These are phyloP conservation scores for Phanerodontia chrysosporium DNA, from an alignment of 768 basidiomycete species.

Conservation along the genomic window DNA sequence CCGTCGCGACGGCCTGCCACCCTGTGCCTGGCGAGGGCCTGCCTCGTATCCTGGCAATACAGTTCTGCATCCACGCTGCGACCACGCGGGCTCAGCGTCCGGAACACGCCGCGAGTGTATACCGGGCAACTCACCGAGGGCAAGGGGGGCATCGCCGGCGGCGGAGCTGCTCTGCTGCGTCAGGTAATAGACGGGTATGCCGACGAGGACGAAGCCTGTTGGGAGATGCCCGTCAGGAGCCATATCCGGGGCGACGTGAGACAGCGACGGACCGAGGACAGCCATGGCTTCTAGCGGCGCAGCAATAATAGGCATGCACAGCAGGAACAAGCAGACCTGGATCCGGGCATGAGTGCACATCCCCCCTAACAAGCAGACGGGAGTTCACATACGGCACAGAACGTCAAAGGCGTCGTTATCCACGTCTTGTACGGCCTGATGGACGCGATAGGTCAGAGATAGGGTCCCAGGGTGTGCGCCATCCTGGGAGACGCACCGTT, in stretches of 20 bases:
- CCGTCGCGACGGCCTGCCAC: constrained; percentile 76
- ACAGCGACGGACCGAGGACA: constrained; percentile 65
- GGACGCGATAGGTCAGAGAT: background rate
- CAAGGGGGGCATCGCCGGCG: constrained; percentile 31
- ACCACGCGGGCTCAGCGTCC: background rate
- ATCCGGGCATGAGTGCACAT: background rate
- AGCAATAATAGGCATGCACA: constrained; percentile 93
- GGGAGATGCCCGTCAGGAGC: background rate
- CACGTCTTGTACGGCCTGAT: constrained; percentile 86
- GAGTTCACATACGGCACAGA: constrained; percentile 66
- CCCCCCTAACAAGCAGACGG: background rate
- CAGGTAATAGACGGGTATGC: constrained; percentile 80
- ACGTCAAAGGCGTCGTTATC: constrained; percentile 85
- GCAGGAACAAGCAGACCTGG: constrained; percentile 82
- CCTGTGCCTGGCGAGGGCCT: constrained; percentile 54
- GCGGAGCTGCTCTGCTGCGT: constrained; percentile 51
- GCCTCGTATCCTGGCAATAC: constrained; percentile 46
- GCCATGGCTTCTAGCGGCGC: constrained; percentile 86
- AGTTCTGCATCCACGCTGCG: constrained; percentile 39
- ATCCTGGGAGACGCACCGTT: constrained; percentile 46
- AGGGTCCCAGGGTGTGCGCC: background rate
- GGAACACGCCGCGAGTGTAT: background rate
- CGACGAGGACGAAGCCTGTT: constrained; percentile 71
- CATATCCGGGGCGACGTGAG: background rate
- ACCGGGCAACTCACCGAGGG: constrained; percentile 17